A percentile compares a stretch with the other conserved stretches of the same genome.
Evolutionary conservation across 2,329 filamentous ascomycete species (phyloP).

Genomic region (Diaporthe citrichinensis): DNA sequence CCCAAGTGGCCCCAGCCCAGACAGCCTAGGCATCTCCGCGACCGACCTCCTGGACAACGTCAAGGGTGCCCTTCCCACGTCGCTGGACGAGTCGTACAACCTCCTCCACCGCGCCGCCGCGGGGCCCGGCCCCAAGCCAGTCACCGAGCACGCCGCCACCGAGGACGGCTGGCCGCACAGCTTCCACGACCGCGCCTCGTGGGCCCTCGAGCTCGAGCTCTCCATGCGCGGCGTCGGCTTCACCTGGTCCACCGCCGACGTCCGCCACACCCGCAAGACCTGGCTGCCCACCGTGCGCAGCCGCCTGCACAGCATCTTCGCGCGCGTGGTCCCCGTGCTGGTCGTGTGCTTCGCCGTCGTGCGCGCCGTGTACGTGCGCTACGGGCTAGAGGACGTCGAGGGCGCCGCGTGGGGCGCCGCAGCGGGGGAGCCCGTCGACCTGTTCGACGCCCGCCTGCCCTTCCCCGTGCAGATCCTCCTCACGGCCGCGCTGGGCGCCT

Average conservation of each 20-base stretch:
- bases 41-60: slow-evolving; percentile 23
- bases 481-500: slow-evolving; percentile 56
- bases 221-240: slow-evolving; percentile 60
- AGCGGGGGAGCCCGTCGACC: slow-evolving; percentile 26
- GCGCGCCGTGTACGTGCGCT: slow-evolving; percentile 49
- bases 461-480: slow-evolving; percentile 52
- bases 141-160: slow-evolving; percentile 54
- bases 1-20: not conserved
- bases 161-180: slow-evolving; percentile 56
- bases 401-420: slow-evolving; percentile 16
- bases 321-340: slow-evolving; percentile 55
- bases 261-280: slow-evolving; percentile 58
- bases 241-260: slow-evolving; percentile 60
- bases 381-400: slow-evolving; percentile 36
- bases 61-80: not conserved
- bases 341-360: slow-evolving; percentile 53
- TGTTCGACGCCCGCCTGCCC: slow-evolving; percentile 53
- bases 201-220: slow-evolving; percentile 59
- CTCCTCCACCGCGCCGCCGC: slow-evolving; percentile 45
- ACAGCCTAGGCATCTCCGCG: not conserved
- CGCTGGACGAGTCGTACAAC: slow-evolving; percentile 28
- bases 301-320: slow-evolving; percentile 55
- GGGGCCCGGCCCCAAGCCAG: slow-evolving; percentile 48
- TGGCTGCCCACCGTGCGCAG: slow-evolving; percentile 57
- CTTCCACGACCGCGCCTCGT: slow-evolving; percentile 56